Evolutionary conservation across 176 grass and related monocot genomes (phyloP), one percentile per base, ranked within the genome.

Genomic region (Thalia dealbata): DNA sequence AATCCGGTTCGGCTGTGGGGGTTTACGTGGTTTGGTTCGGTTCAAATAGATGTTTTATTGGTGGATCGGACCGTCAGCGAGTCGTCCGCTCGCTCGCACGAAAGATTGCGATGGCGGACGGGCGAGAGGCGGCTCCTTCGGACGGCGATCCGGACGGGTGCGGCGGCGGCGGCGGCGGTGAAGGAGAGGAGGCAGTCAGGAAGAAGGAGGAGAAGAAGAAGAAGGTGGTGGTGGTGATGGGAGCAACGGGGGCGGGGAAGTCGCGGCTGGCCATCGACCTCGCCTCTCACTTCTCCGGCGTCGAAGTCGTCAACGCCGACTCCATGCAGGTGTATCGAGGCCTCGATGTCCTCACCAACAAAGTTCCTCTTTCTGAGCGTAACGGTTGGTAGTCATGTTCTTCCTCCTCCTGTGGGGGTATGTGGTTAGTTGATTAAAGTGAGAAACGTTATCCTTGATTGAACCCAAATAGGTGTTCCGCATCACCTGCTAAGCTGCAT

Each of bases 311-410:
- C 67, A 88, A 85, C 82, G 90, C 87, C 55, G 95, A 99, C 78
- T 99, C 90, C 73, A 99, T 99, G 95, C 90, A 99, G 75, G 76
- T 99, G 56, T 99, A 99, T 76, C 67, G 52, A 58, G 85, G 90
- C 52, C 90, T 93, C 56, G 87, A 99, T 45, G 77, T 91, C 29
- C 85, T 99, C 73, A 99, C 90, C 28, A 99, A 99, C 85, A 99
- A 93, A 86, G 78, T 86, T 19, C 21, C 95, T 19, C 61, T 91
- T 50, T 65, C 82, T 10, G 90, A 99, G 29, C 90, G 85, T 70
- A 88, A 88, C 28, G 95, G 90, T 96, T 41, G 80, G 73, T 73
- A 65, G 21, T 10, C 24, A 14, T 35, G 62, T 23, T 29, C 23
- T 4, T 28, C 26, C 21, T 72, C 55, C 13, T 45, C n/a, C 50